Evolutionary conservation across 1,284 basidiomycete species (phyloP).

Genomic region (Rhodotorula sp.): DNA sequence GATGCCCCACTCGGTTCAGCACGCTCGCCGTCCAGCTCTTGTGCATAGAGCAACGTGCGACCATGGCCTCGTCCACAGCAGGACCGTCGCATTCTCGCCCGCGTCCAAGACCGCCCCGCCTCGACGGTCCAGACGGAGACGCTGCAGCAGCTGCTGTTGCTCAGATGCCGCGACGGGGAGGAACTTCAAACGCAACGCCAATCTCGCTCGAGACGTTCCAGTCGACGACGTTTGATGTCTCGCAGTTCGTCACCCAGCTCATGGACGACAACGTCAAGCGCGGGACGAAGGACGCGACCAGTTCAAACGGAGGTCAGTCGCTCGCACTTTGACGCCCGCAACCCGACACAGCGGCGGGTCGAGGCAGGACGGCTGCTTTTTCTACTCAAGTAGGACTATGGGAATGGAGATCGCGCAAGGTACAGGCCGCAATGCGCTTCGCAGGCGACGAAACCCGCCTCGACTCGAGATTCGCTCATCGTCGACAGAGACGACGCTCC

Average conservation of each 20-base stretch:
- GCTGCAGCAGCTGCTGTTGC: background rate
- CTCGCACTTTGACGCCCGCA: background rate
- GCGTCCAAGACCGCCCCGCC: background rate
- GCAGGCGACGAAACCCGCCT: no score
- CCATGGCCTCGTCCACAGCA: background rate
- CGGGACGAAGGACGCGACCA: conserved; percentile 15
- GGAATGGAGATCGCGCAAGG: no score
- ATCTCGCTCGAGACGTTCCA: conserved; percentile 42
- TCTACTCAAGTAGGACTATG: background rate
- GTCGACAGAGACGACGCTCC: no score
- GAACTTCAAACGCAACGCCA: background rate
- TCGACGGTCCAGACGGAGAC: background rate
- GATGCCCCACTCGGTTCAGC: no score
- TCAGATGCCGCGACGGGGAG: no score
- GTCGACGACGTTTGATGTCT: conserved; percentile 40
- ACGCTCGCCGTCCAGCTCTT: no score
- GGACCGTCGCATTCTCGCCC: background rate
- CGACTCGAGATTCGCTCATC: no score
- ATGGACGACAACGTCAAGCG: conserved; percentile 38
- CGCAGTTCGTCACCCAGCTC: conserved; percentile 35
- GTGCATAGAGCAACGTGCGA: background rate
- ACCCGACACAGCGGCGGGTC: background rate
- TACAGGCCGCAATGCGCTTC: no score
- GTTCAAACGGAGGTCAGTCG: conserved; percentile 1
- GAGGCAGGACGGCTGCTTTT: background rate